Base-by-base conservation (phyloP, 768 basidiomycete genomes). In the Amanita molliuscula region DNA sequence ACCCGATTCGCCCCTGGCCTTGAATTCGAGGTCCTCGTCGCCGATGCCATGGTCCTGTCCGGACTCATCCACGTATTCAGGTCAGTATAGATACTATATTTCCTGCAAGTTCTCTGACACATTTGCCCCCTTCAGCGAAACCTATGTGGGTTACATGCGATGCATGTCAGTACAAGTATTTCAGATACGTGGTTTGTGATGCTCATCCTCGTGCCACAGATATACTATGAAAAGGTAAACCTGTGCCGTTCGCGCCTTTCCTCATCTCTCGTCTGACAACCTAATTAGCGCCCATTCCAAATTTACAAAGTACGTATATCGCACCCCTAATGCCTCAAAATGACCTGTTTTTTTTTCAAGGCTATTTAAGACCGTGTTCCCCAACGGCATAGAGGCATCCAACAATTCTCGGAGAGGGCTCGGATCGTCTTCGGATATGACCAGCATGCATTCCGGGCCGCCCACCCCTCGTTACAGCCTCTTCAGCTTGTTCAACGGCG, bases 11-110 rank as follows among this genome's bases (percentile, higher is more conserved):
- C 74, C 3, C 66, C 81, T 1, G 86, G 84, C 6, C 61, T 82
- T 6, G 87, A 90, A 56, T 90, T 79, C 75, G 88, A 90, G 57
- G 73, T 90, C 34, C 60, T 89, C 9, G 76, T 81, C 54, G 82
- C 88, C 0, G 88, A 90, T 57, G 76, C 81, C 0, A 73, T 82
- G 6, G 76, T 90, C 4, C 62, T 90, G 34, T 69, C 82, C 5
- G 88, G 86, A 0, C 64, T 90, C 47, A 84, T 81, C 0, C 76
- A 82, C 56, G 85, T 82, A 7, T 63, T 88, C 35, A 80, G 78
- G 85, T 84, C 55, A 18, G 75, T 62, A 6, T 13, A 33, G 42
- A 29, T 13, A 33, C 40, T 20, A 7, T 18, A 1, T 15, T 10
- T 45, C 9, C 3, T 3, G 2, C 13, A 13, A 3, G 23, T 9